A percentile compares a stretch with the other conserved stretches of the same genome.
These are phyloP conservation scores for Ramaria sp. DNA, from an alignment of 768 basidiomycete genomes.

Conservation along the genomic window DNA sequence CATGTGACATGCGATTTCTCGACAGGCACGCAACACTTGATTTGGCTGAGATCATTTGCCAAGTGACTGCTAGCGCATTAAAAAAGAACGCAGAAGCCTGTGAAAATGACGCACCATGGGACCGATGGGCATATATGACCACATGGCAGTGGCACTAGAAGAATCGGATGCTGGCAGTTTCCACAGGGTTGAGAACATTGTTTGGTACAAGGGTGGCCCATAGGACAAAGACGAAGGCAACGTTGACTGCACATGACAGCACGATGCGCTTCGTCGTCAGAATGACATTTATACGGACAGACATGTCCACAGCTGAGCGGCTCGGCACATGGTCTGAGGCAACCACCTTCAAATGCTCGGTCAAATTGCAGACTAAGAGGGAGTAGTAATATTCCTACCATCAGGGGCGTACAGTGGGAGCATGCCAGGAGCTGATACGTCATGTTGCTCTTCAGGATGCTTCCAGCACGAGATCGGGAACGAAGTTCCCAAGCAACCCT, in stretches of 20 bases:
- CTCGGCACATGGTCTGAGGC: slow-evolving; percentile 43
- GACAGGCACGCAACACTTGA: slow-evolving; percentile 34
- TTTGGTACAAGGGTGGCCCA: slow-evolving; percentile 48
- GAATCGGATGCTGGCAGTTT: slow-evolving; percentile 36
- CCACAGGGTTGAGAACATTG: slow-evolving; percentile 45
- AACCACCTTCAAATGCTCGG: slow-evolving; percentile 38
- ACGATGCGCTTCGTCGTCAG: slow-evolving; percentile 46
- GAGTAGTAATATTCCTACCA: slow-evolving; percentile 25
- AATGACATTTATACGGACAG: slow-evolving; percentile 59
- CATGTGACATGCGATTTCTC: slow-evolving; percentile 37
- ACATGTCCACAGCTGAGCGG: slow-evolving; percentile 51
- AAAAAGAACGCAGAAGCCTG: no score
- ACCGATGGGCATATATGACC: slow-evolving; percentile 37
- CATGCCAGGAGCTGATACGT: slow-evolving; percentile 40
- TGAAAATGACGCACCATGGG: slow-evolving; percentile 33
- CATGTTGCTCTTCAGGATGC: slow-evolving; percentile 35
- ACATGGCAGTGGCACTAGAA: slow-evolving; percentile 43
- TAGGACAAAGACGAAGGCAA: slow-evolving; percentile 42
- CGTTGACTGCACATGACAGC: slow-evolving; percentile 34
- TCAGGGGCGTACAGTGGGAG: slow-evolving; percentile 44
- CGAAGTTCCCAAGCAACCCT: slow-evolving; percentile 35
- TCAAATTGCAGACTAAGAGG: background rate
- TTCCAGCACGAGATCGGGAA: slow-evolving; percentile 49
- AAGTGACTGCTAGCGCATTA: slow-evolving; percentile 26
- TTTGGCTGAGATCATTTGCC: slow-evolving; percentile 32